Evolutionary conservation across 1,284 basidiomycete species (phyloP).

Genomic region (Cutaneotrichosporon sp.): DNA sequence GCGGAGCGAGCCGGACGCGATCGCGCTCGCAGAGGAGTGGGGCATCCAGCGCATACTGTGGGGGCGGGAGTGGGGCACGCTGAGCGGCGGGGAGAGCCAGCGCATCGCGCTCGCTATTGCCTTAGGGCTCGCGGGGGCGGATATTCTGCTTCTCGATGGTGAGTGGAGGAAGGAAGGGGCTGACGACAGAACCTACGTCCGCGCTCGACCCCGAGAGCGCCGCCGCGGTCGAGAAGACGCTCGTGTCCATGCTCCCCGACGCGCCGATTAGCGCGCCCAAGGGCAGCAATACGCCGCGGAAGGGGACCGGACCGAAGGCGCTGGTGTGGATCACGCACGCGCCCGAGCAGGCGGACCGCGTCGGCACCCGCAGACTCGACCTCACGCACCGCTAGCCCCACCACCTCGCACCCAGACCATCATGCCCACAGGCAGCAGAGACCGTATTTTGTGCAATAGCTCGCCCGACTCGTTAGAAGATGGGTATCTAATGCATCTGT

Average conservation of each 20-base stretch:
- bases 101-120: slow-evolving; percentile 74
- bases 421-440: too few relatives aligned
- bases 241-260: slow-evolving; percentile 59
- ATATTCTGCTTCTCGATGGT: slow-evolving; percentile 83
- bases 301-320: slow-evolving; percentile 60
- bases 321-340: slow-evolving; percentile 86
- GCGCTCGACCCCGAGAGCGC: slow-evolving; percentile 74
- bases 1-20: slow-evolving; percentile 46
- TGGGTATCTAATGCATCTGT: slow-evolving; percentile 2
- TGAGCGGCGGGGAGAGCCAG: slow-evolving; percentile 82
- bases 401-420: too few relatives aligned
- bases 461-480: background rate
- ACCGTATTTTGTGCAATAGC: too few relatives aligned
- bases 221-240: slow-evolving; percentile 64
- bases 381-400: slow-evolving; percentile 24
- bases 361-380: slow-evolving; percentile 62
- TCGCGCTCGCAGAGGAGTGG: slow-evolving; percentile 67
- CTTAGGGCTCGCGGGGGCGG: slow-evolving; percentile 69
- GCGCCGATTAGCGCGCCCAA: slow-evolving; percentile 4
- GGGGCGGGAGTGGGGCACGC: slow-evolving; percentile 71
- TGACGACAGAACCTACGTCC: slow-evolving; percentile 73
- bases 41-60: slow-evolving; percentile 68
- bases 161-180: slow-evolving; percentile 36
- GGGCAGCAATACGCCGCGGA: slow-evolving; percentile 12
- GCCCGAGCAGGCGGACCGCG: slow-evolving; percentile 70